Evolutionary conservation across 1,139 yeast genomes (phyloP).

Genomic region (Diutina ranongensis): DNA sequence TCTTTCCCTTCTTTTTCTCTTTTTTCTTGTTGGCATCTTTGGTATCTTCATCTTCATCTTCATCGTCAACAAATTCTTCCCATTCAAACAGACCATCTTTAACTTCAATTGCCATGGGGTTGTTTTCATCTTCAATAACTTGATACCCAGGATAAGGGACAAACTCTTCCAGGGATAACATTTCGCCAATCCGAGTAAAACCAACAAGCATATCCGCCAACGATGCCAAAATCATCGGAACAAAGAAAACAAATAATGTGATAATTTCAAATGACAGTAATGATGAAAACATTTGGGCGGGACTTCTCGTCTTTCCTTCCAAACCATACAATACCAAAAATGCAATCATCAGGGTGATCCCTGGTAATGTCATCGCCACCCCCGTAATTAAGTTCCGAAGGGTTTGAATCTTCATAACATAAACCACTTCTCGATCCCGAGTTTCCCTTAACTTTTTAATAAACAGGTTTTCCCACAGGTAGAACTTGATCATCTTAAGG

Average conservation of each 20-base stretch:
- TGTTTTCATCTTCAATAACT: neutral
- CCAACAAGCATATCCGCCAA: constrained; percentile 62
- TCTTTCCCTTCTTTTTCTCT: neutral
- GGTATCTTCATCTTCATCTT: neutral
- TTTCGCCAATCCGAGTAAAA: constrained; percentile 40
- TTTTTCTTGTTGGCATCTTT: neutral
- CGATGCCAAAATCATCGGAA: constrained; percentile 62
- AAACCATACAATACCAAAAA: constrained; percentile 59
- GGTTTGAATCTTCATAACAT: constrained; percentile 1
- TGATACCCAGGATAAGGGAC: neutral
- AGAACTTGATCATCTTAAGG: constrained; percentile 9
- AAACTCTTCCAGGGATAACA: constrained; percentile 6
- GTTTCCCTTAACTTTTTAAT: neutral
- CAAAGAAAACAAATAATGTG: constrained; percentile 39
- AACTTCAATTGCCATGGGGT: neutral
- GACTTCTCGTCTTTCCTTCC: constrained; percentile 29
- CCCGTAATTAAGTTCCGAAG: neutral
- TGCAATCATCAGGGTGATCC: constrained; percentile 33
- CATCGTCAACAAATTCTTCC: constrained; percentile 4
- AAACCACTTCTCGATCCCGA: neutral
- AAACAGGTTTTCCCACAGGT: constrained; percentile 15
- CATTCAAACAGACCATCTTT: constrained; percentile 2
- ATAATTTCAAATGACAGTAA: constrained; percentile 60
- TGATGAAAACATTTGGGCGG: constrained; percentile 70
- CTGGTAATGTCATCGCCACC: neutral